Percentiles rank a stretch among this genome's conserved stretches.
Evolutionary conservation across 192 early-diverging fungal genomes (phyloP).

Genomic region (Oehlia diaphana): DNA sequence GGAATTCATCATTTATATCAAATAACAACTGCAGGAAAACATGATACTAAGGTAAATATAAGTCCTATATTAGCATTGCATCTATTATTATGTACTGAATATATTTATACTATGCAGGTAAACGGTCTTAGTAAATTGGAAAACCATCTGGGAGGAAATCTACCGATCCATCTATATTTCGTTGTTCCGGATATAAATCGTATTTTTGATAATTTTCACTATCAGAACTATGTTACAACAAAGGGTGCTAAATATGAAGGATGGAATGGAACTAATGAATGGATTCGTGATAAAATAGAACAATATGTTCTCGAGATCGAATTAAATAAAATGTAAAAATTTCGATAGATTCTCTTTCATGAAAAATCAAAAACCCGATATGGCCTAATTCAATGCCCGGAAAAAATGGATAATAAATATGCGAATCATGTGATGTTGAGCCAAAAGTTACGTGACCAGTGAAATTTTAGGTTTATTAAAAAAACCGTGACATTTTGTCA

Average conservation of each 20-base stretch:
- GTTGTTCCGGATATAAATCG: background rate
- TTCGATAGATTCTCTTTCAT: no score
- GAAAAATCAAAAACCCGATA: no score
- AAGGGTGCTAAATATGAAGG: background rate
- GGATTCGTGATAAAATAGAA: no score
- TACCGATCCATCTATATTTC: slow-evolving; percentile 6
- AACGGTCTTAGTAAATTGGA: background rate
- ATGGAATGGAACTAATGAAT: background rate
- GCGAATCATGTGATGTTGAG: no score
- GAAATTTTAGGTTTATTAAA: no score
- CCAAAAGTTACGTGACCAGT: no score
- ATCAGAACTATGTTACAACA: slow-evolving; percentile 4
- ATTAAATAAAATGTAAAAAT: no score
- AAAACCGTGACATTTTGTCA: no score
- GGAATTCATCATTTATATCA: slow-evolving; percentile 10
- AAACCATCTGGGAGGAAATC: background rate
- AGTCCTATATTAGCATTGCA: background rate
- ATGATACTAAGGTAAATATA: background rate
- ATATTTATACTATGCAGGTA: background rate
- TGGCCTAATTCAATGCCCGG: no score
- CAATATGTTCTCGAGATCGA: no score
- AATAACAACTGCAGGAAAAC: slow-evolving; percentile 4
- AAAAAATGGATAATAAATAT: no score
- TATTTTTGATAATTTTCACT: background rate
- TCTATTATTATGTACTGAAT: slow-evolving; percentile 3